Conservation (phyloP, 2,329 filamentous ascomycete genomes). For the Fusarium protoensiforme region DNA sequence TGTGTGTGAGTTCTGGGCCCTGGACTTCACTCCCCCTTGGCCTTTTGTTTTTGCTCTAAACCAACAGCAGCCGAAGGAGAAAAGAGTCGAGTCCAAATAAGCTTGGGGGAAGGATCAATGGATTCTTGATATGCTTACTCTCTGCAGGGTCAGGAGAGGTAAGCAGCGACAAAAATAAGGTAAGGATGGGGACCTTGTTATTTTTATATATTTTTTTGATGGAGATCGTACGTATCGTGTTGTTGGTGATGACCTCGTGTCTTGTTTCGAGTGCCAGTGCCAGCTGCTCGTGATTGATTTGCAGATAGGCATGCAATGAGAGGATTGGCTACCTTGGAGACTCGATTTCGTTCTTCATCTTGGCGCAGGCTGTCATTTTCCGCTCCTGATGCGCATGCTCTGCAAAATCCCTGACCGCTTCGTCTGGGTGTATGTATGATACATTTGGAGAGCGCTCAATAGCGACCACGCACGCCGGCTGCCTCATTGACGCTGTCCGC, state of each 20-base stretch:
- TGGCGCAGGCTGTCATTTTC: constrained; percentile 5
- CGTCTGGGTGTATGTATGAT: background rate
- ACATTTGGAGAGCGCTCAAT: background rate
- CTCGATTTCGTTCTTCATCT: constrained; percentile 9
- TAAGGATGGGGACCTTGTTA: background rate
- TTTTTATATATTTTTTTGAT: background rate
- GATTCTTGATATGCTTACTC: constrained; percentile 32
- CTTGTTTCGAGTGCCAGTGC: background rate
- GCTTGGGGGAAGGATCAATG: constrained; percentile 21
- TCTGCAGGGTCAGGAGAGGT: constrained; percentile 25
- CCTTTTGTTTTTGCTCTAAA: constrained; percentile 24
- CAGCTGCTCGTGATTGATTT: constrained; percentile 16
- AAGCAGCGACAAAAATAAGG: background rate
- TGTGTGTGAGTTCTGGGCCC: background rate
- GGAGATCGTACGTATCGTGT: background rate
- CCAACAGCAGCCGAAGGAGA: background rate
- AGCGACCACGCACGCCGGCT: background rate
- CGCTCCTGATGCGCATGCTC: background rate
- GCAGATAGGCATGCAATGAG: background rate
- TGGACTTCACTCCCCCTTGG: constrained; percentile 8
- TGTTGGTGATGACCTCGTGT: background rate
- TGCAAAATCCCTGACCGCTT: background rate
- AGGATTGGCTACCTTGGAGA: constrained; percentile 4
- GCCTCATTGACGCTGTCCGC: no score
- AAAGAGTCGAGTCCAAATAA: constrained; percentile 32